Evolutionary conservation across 352 stramenopile genomes (phyloP), one percentile per base, ranked within the genome.

Genomic region (Pythium plurisporium): DNA sequence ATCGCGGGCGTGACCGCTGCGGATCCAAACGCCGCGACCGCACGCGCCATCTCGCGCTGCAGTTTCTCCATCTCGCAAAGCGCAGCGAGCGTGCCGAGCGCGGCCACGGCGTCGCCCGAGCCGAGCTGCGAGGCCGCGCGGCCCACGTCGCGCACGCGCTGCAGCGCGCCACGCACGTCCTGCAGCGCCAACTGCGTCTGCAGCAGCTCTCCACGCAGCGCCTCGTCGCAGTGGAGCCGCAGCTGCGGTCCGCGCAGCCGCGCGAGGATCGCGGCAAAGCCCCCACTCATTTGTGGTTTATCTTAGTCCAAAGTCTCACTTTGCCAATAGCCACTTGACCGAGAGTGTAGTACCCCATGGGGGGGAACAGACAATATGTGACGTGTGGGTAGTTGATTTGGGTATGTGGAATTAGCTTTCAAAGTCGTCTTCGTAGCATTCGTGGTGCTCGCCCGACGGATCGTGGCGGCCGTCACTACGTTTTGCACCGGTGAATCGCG

Each of bases 401-500:
- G 23, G 29, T 52, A 52, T 59, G 9, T n/a, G n/a, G n/a, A n/a
- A n/a, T 48, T 67, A 91, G 20, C 87, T 79, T 41, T 93, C 83
- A 66, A 93, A 93, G 52, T 91, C 83, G 44, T 91, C 81, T 67
- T 93, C 83, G 45, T 90, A 91, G 44, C 69, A 72, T 33, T 85
- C 79, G 4, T 77, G 70, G 26, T 88, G 78, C 37, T 49, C 42
- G 26, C 42, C 17, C 9, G 36, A 27, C 20, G 23, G 42, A 19
- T 42, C 36, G 36, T 9, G 6, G 12, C 12, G 36, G 42, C 19
- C 12, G 40, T 36, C 20, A n/a, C 36, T 42, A 23, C 36, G n/a
- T n/a, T n/a, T n/a, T n/a, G n/a, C n/a, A n/a, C n/a, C n/a, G n/a
- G n/a, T n/a, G n/a, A n/a, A n/a, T n/a, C n/a, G n/a, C n/a, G n/a